Evolutionary conservation across 768 basidiomycete genomes (phyloP), one percentile per base, ranked within the genome.

Genomic region (Amylocystis lapponica): DNA sequence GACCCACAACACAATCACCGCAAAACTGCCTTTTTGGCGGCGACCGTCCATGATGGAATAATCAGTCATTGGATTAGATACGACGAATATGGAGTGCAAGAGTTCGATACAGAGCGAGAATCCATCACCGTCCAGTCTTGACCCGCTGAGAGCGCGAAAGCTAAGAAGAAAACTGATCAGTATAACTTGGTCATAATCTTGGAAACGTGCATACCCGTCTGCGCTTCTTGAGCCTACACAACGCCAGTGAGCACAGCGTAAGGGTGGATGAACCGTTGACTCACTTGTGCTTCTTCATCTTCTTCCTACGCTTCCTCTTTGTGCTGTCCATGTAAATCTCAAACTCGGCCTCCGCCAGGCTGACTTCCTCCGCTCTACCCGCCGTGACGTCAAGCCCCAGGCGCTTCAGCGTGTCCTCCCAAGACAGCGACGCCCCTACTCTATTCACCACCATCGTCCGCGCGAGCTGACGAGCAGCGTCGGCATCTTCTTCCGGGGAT

Each of bases 271-370:
- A 13, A 29, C 38, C n/a, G 27, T 45, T 21, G 3, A 73, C 86
- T 65, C 58, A 91, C 90, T 94, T 94, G 64, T 95, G 92, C 68
- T 93, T 95, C 76, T 85, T 90, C 83, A 95, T 95, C 81, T 94
- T 95, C 80, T 81, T 86, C 72, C 79, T 72, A 54, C 79, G 75
- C 73, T 92, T 92, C 63, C 88, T 77, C 71, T 83, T 86, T 22
- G 79, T 80, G 53, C 88, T 90, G 54, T 91, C 89, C 66, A 87
- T 70, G 60, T 79, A 63, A 13, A 87, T 73, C 33, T 77, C 74
- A 51, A 79, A 72, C 74, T 75, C 82, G 46, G 79, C 76, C 59
- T 72, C 73, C 13, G 78, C 74, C 52, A 72, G 65, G 52, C 74
- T 71, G 40, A 74, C 74, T 59, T 72, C 64, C 42, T 69, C 68